phyloP scores from a whole-genome alignment of 495 filamentous ascomycete genomes.

The Ramalina intermedia region DNA sequence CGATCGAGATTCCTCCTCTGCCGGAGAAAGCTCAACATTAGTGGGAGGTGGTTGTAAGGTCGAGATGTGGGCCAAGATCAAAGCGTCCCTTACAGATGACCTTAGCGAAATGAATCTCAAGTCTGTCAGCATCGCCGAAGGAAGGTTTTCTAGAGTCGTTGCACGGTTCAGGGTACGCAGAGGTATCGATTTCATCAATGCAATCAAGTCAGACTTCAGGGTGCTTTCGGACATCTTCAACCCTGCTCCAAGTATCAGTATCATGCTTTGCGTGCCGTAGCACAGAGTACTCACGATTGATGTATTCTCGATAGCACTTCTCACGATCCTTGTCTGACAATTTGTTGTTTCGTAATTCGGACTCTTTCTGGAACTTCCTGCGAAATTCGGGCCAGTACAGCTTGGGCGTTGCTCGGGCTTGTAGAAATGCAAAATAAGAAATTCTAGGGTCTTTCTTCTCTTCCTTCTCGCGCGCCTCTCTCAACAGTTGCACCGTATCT shows the following conservation, averaged over 20 bases:
- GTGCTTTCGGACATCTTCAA: constrained; percentile 62
- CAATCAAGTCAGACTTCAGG: constrained; percentile 63
- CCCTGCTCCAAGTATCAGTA: constrained; percentile 15
- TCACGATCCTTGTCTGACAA: constrained; percentile 79
- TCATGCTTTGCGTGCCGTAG: background rate
- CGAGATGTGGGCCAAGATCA: constrained; percentile 64
- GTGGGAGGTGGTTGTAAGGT: constrained; percentile 54
- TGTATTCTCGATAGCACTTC: constrained; percentile 79
- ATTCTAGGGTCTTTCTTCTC: constrained; percentile 78
- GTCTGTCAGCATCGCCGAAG: constrained; percentile 55
- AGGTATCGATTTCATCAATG: constrained; percentile 58
- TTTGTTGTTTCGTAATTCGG: constrained; percentile 62
- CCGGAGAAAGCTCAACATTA: constrained; percentile 28
- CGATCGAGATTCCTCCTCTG: constrained; percentile 45
- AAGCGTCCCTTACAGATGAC: constrained; percentile 49
- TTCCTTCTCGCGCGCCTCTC: constrained; percentile 56
- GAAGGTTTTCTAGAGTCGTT: constrained; percentile 48
- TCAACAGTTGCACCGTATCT: constrained; percentile 53
- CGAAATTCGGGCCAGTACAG: constrained; percentile 96
- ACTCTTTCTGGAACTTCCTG: constrained; percentile 71
- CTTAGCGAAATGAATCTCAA: constrained; percentile 69
- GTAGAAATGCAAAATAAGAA: constrained; percentile 68
- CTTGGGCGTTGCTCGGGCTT: constrained; percentile 70
- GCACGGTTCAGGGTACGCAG: constrained; percentile 49
- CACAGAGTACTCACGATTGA: constrained; percentile 32